Conservation (phyloP, 2,329 filamentous ascomycete genomes). For the Ceratocystiopsis minuta region DNA sequence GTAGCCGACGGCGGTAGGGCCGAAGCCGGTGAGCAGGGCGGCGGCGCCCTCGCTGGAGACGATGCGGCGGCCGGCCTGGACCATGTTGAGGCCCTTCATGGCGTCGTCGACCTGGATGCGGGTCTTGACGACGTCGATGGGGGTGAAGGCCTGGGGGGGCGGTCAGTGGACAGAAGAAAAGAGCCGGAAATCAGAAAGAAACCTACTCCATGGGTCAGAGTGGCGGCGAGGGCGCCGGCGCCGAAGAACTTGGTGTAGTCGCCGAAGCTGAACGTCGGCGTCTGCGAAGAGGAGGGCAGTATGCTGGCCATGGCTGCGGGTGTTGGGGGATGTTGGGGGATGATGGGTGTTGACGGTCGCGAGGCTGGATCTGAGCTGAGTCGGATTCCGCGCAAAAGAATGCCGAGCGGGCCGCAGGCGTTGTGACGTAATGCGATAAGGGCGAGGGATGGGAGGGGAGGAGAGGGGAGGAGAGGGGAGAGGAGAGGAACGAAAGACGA, state of each 20-base stretch:
- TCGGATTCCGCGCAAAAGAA: too few relatives aligned
- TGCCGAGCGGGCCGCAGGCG: too few relatives aligned
- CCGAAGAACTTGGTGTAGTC: conserved; percentile 37
- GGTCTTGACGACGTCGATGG: conserved; percentile 64
- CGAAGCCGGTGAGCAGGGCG: conserved; percentile 66
- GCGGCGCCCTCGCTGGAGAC: conserved; percentile 61
- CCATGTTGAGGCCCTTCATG: conserved; percentile 70
- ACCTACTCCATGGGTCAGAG: conserved; percentile 31
- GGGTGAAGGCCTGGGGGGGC: conserved; percentile 27
- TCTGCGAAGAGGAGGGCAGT: neutral
- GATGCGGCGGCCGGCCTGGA: conserved; percentile 63
- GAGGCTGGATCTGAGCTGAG: too few relatives aligned
- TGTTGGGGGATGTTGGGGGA: too few relatives aligned
- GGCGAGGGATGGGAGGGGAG: too few relatives aligned
- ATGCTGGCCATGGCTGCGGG: conserved; percentile 1
- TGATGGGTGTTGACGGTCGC: too few relatives aligned
- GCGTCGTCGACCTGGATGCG: conserved; percentile 76
- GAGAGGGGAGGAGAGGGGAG: too few relatives aligned
- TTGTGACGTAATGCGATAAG: too few relatives aligned
- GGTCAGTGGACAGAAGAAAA: too few relatives aligned
- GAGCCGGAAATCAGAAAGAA: too few relatives aligned
- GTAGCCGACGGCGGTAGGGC: conserved; percentile 73
- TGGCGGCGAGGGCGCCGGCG: conserved; percentile 33
- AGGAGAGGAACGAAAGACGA: neutral
- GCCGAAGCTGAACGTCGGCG: conserved; percentile 21